Evolutionary conservation across 305 asterid genomes (phyloP).

Genomic region (Solanum chacoense): DNA sequence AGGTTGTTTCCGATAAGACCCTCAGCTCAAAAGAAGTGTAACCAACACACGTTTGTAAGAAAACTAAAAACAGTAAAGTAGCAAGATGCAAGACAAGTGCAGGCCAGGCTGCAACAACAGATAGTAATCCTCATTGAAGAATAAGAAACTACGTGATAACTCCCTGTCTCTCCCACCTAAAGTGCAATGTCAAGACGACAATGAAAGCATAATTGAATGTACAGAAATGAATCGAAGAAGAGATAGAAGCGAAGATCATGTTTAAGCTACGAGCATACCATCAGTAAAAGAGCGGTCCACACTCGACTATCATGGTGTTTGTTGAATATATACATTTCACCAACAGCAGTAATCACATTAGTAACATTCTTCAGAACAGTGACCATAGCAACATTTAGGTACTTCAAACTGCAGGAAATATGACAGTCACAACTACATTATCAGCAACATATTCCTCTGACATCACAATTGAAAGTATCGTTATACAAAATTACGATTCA

Average conservation of each 20-base stretch:
- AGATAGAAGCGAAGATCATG: not conserved
- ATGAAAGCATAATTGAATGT: not conserved
- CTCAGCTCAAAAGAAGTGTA: not conserved
- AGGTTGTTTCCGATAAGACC: not conserved
- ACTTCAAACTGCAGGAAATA: conserved; percentile 47
- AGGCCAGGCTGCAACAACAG: not conserved
- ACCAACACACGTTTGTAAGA: not conserved
- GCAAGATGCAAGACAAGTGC: not conserved
- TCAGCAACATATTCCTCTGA: not conserved
- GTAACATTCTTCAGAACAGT: conserved; percentile 90
- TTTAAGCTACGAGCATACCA: conserved; percentile 39
- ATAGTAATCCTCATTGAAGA: not conserved
- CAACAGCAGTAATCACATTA: conserved; percentile 89
- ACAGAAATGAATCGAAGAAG: not conserved
- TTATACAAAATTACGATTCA: not conserved
- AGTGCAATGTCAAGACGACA: not conserved
- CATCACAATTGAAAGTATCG: not conserved
- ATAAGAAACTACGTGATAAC: not conserved
- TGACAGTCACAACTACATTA: not conserved
- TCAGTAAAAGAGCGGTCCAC: conserved; percentile 83
- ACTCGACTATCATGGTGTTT: conserved; percentile 76
- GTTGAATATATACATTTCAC: conserved; percentile 84
- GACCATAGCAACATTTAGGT: conserved; percentile 88
- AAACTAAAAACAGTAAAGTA: not conserved
- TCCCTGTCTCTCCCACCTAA: not conserved